Evolutionary conservation across 2,329 filamentous ascomycete genomes (phyloP).

Genomic region (Chaetoscypha palmicola): DNA sequence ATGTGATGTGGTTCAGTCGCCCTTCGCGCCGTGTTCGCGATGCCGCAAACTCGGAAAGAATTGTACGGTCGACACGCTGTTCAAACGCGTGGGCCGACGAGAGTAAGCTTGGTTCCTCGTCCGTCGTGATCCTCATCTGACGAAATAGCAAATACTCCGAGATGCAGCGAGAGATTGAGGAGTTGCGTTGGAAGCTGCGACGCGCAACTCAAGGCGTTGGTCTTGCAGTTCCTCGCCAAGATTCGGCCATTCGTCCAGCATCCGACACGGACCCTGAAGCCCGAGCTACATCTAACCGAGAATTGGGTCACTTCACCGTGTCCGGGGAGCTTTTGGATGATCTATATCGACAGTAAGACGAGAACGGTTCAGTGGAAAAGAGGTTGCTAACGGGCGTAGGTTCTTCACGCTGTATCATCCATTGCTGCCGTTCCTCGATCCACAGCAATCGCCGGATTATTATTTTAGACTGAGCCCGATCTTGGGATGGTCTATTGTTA

Average conservation of each 20-base stretch:
- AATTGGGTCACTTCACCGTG: slow-evolving; percentile 10
- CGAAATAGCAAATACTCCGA: slow-evolving; percentile 59
- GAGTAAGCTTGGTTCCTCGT: slow-evolving; percentile 10
- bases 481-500: slow-evolving; percentile 62
- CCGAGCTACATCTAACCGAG: slow-evolving; percentile 13
- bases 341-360: slow-evolving; percentile 38
- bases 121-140: no score
- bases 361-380: slow-evolving; percentile 16
- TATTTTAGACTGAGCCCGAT: slow-evolving; percentile 53
- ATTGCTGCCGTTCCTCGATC: slow-evolving; percentile 56
- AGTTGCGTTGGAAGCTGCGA: slow-evolving; percentile 41
- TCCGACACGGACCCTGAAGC: not conserved
- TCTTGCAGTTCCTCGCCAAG: slow-evolving; percentile 33
- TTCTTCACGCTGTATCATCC: slow-evolving; percentile 60
- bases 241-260: not conserved
- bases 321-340: slow-evolving; percentile 21
- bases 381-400: slow-evolving; percentile 33
- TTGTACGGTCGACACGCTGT: slow-evolving; percentile 6
- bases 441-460: slow-evolving; percentile 44
- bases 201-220: slow-evolving; percentile 36
- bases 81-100: slow-evolving; percentile 61
- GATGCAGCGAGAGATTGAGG: slow-evolving; percentile 52
- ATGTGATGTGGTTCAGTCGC: slow-evolving; percentile 9
- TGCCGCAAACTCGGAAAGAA: slow-evolving; percentile 6
- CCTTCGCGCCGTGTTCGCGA: slow-evolving; percentile 7